Evolutionary conservation across 2,329 filamentous ascomycete genomes (phyloP).

Genomic region (Sporothrix schenckii): DNA sequence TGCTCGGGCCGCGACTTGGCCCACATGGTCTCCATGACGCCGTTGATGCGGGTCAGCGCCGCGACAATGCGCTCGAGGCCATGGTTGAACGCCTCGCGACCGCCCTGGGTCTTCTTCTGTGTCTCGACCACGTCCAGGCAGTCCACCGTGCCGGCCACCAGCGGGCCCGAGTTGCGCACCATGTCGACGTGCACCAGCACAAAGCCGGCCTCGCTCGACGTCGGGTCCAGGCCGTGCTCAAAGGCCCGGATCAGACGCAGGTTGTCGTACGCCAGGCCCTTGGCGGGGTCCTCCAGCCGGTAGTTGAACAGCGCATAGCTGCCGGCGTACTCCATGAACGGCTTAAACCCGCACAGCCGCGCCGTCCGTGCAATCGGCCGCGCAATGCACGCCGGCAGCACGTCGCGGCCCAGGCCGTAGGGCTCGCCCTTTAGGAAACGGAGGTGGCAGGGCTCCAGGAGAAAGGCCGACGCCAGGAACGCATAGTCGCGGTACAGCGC

Average conservation of each 20-base stretch:
- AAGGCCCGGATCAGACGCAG: constrained; percentile 88
- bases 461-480: constrained; percentile 84
- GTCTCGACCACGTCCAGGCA: constrained; percentile 58
- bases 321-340: constrained; percentile 85
- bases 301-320: constrained; percentile 72
- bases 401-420: constrained; percentile 77
- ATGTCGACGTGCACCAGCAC: constrained; percentile 96
- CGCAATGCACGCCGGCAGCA: constrained; percentile 74
- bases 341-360: constrained; percentile 85
- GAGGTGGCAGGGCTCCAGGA: constrained; percentile 89
- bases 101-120: constrained; percentile 39
- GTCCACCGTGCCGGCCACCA: constrained; percentile 72
- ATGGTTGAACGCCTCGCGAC: constrained; percentile 64
- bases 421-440: constrained; percentile 68
- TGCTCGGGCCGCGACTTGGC: constrained; percentile 75
- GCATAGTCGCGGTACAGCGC: constrained; percentile 90
- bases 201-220: constrained; percentile 90
- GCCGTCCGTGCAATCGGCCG: constrained; percentile 81
- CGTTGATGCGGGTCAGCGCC: constrained; percentile 71
- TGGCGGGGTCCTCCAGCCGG: constrained; percentile 58
- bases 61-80: constrained; percentile 64
- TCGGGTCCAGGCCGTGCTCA: constrained; percentile 82
- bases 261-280: constrained; percentile 64
- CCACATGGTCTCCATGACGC: constrained; percentile 91
- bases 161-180: constrained; percentile 80